These are phyloP conservation scores for Hemisphaericaspora xylofermentans DNA, from an alignment of 1,139 yeast species.

Conservation along the genomic window DNA sequence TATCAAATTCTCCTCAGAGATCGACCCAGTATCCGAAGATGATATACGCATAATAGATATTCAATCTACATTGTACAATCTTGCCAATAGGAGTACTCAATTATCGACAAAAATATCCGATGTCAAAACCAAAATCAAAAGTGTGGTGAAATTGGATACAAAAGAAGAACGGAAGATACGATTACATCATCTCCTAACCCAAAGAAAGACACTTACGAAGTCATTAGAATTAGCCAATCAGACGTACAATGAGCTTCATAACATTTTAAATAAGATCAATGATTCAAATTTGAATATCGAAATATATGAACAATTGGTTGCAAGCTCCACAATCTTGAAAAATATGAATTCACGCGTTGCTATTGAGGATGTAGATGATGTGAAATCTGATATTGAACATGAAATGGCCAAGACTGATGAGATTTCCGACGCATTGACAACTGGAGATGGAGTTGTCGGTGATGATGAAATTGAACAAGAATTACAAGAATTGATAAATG, in stretches of 20 bases:
- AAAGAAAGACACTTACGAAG: conserved; percentile 22
- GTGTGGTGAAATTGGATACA: conserved; percentile 7
- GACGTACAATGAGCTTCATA: conserved; percentile 36
- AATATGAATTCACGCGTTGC: conserved; percentile 32
- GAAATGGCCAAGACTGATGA: conserved; percentile 34
- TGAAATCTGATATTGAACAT: conserved; percentile 43
- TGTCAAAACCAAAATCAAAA: conserved; percentile 19
- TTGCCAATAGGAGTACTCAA: conserved; percentile 19
- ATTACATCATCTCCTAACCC: conserved; percentile 9
- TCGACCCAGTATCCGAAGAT: conserved; percentile 21
- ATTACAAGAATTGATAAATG: conserved; percentile 13
- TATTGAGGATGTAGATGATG: conserved; percentile 29
- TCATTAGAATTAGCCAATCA: conserved; percentile 31
- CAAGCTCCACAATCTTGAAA: conserved; percentile 34
- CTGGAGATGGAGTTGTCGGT: conserved; percentile 13
- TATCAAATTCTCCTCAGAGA: conserved; percentile 22
- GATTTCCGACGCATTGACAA: conserved; percentile 32
- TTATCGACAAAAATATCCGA: conserved; percentile 25
- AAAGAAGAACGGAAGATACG: conserved; percentile 12
- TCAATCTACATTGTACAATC: conserved; percentile 21
- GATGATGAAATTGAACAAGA: conserved; percentile 38
- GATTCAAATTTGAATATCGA: conserved; percentile 46
- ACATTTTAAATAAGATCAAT: conserved; percentile 44
- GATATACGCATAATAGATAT: conserved; percentile 31
- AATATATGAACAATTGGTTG: conserved; percentile 35